phyloP scores from a whole-genome alignment of 1,139 yeast species.

The Pneumocystis canis region DNA sequence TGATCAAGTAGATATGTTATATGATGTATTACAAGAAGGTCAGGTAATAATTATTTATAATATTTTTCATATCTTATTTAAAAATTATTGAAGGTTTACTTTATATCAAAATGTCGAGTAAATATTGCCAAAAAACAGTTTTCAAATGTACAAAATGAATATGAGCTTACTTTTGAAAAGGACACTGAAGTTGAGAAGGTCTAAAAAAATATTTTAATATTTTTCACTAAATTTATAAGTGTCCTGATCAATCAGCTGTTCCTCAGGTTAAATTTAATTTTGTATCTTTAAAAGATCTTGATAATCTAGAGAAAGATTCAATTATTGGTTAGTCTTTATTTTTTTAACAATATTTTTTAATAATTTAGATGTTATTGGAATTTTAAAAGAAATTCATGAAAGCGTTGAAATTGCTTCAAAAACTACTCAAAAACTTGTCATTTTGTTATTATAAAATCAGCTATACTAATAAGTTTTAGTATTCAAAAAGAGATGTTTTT shows the following conservation, averaged over 20 bases:
- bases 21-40: constrained; percentile 68
- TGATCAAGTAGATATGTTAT: constrained; percentile 67
- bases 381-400: constrained; percentile 61
- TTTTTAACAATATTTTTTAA: neutral
- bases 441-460: neutral
- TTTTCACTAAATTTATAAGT: constrained; percentile 17
- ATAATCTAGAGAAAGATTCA: constrained; percentile 53
- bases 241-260: constrained; percentile 45
- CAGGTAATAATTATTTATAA: constrained; percentile 24
- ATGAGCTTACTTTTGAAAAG: constrained; percentile 69
- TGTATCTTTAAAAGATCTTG: constrained; percentile 51
- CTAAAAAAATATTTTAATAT: neutral
- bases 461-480: constrained; percentile 19
- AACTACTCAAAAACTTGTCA: constrained; percentile 60
- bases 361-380: constrained; percentile 66
- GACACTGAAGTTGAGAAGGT: constrained; percentile 56
- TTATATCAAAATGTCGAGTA: constrained; percentile 66
- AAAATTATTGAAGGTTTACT: constrained; percentile 39
- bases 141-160: constrained; percentile 71
- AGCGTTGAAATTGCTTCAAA: constrained; percentile 77
- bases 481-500: constrained; percentile 75
- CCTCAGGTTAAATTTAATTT: constrained; percentile 72
- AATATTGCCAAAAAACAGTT: constrained; percentile 76
- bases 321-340: constrained; percentile 20
- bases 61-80: neutral